Conservation (phyloP, 2,329 filamentous ascomycete species). For the Paecilomyces variotii region DNA sequence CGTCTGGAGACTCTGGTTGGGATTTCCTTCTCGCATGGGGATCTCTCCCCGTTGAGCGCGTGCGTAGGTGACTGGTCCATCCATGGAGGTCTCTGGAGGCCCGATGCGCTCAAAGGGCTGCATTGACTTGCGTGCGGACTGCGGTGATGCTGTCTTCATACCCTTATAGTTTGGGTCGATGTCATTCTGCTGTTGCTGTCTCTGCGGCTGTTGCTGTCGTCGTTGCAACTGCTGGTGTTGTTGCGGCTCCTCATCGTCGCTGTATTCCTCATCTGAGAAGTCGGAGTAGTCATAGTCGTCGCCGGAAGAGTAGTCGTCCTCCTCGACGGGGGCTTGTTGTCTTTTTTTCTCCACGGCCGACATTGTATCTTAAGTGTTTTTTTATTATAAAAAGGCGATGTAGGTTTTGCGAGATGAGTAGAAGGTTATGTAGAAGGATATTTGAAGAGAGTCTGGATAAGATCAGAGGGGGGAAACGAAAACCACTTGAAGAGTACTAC, state of each 20-base stretch:
- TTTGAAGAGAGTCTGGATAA: neutral
- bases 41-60: constrained; percentile 48
- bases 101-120: constrained; percentile 49
- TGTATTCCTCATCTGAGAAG: constrained; percentile 2
- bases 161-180: constrained; percentile 1
- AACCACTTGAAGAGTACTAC: neutral
- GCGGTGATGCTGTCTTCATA: constrained; percentile 11
- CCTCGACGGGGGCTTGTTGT: constrained; percentile 2
- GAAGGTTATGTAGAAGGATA: neutral
- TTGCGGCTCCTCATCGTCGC: constrained; percentile 12
- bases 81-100: constrained; percentile 48
- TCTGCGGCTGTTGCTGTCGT: constrained; percentile 4
- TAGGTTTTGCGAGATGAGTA: neutral
- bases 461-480: neutral
- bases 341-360: neutral
- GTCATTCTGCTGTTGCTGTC: constrained; percentile 1
- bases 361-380: neutral
- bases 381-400: neutral
- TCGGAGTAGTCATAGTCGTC: constrained; percentile 1
- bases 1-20: constrained; percentile 34
- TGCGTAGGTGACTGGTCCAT: constrained; percentile 48
- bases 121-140: constrained; percentile 45
- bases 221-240: constrained; percentile 1
- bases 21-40: constrained; percentile 45
- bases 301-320: constrained; percentile 3